Base-by-base conservation (phyloP, 495 filamentous ascomycete genomes). In the Talaromyces wortmannii region DNA sequence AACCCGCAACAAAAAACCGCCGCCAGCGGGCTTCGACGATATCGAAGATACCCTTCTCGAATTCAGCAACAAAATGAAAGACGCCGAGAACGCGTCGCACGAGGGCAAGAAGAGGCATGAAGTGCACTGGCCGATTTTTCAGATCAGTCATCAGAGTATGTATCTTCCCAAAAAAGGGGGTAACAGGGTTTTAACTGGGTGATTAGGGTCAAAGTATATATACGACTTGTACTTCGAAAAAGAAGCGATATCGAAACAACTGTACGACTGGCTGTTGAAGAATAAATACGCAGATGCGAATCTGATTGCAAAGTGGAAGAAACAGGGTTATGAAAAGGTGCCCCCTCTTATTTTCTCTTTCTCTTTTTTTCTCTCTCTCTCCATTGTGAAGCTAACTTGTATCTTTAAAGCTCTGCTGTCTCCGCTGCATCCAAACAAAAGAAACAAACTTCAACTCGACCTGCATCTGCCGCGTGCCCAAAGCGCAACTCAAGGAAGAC, bases 221-320 rank as follows among this genome's bases (percentile, higher is more conserved):
- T 98, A 96, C 70, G 95, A 97, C 63, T 81, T 98, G 23, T 98
- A 97, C 75, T 98, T 97, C 72, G 87, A 95, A 67, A 96, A 96
- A 73, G 89, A 96, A 70, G 91, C 92, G 46, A 97, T 99, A 71
- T 86, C 81, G 57, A 91, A 89, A 69, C 77, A 82, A 67, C 78
- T 97, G 12, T 99, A 99, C 68, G 92, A 96, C 57, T 99, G 89
- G 87, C 76, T 97, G 61, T 78, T 97, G 46, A 99, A 99, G 80
- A 95, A 97, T 68, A 85, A 85, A 48, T 97, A 99, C 68, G 94
- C 90, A 8, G 94, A 99, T 75, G 82, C 88, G 16, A 92, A 87
- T 68, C 74, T 99, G 58, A 97, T 99, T 64, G 94, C 94, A 13
- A 97, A 99, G 74, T 99, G 94, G 94, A 99, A 99, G 81, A 99